Conservation (phyloP, 2,329 filamentous ascomycete species). For the Claviceps pazoutovae region DNA sequence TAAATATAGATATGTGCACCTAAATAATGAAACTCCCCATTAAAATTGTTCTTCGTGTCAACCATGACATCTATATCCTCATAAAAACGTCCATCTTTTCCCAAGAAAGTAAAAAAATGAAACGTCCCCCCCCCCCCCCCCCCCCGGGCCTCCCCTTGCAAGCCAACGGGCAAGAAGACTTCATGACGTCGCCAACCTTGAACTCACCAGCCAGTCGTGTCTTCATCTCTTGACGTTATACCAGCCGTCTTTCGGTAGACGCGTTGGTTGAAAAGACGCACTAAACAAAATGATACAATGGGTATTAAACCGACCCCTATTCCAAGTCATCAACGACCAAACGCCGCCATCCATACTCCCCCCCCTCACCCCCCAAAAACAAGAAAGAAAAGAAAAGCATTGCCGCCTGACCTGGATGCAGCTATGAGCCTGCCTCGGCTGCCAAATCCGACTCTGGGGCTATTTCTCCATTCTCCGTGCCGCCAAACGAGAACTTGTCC, state of each 20-base stretch:
- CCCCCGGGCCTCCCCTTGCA: background rate
- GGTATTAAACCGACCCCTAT: constrained; percentile 6
- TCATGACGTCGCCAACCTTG: background rate
- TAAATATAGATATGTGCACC: background rate
- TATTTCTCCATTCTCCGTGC: constrained; percentile 21
- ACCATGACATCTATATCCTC: background rate
- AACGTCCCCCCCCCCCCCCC: no score
- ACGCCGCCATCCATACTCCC: constrained; percentile 6
- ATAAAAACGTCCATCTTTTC: constrained; percentile 3
- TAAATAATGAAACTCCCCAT: background rate
- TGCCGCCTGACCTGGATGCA: background rate
- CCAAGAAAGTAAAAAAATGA: background rate
- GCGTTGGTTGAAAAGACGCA: background rate
- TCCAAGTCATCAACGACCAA: constrained; percentile 4
- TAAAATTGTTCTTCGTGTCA: background rate
- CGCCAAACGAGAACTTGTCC: constrained; percentile 41
- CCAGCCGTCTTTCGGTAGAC: constrained; percentile 15
- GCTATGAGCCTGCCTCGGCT: constrained; percentile 5
- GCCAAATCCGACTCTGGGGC: constrained; percentile 18
- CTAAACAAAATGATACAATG: constrained; percentile 3
- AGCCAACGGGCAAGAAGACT: background rate
- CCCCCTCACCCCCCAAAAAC: constrained; percentile 1
- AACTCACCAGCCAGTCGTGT: constrained; percentile 12
- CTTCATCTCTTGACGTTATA: constrained; percentile 18
- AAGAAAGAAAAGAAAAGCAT: background rate